Evolutionary conservation across 108 stramenopile genomes (phyloP).

Genomic region (Chaetoceros muelleri): DNA sequence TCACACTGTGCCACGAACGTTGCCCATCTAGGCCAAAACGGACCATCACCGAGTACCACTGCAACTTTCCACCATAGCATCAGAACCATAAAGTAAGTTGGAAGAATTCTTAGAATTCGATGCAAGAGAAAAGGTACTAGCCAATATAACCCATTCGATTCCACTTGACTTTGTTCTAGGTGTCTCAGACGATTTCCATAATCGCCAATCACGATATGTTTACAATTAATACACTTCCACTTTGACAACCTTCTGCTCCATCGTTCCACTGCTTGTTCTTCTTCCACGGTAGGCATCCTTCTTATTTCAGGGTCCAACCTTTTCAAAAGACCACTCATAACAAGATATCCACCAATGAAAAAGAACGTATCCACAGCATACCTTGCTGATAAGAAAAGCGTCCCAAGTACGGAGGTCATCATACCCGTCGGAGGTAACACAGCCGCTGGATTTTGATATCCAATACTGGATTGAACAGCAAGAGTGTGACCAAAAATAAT

Average conservation of each 20-base stretch:
- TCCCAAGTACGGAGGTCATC: constrained; percentile 27
- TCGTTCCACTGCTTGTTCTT: neutral
- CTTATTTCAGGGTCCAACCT: constrained; percentile 1
- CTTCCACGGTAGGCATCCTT: neutral
- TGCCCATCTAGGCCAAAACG: constrained; percentile 55
- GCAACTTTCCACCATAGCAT: constrained; percentile 37
- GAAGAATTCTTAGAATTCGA: constrained; percentile 35
- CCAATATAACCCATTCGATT: neutral
- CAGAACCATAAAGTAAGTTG: constrained; percentile 25
- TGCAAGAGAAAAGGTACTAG: constrained; percentile 7
- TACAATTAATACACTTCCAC: neutral
- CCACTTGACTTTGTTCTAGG: neutral
- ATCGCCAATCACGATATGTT: neutral
- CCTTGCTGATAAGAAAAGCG: constrained; percentile 33
- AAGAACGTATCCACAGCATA: constrained; percentile 53
- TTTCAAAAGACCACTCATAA: constrained; percentile 24
- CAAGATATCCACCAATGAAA: constrained; percentile 39
- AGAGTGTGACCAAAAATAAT: constrained; percentile 37
- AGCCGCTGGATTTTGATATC: constrained; percentile 30
- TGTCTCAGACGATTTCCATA: neutral
- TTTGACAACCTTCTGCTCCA: neutral
- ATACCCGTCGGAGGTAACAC: constrained; percentile 37
- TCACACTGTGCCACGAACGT: constrained; percentile 30
- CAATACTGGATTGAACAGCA: constrained; percentile 32
- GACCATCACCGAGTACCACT: constrained; percentile 19